phyloP scores from a whole-genome alignment of 2,329 filamentous ascomycete genomes.

The Ceratocystis papillata region DNA sequence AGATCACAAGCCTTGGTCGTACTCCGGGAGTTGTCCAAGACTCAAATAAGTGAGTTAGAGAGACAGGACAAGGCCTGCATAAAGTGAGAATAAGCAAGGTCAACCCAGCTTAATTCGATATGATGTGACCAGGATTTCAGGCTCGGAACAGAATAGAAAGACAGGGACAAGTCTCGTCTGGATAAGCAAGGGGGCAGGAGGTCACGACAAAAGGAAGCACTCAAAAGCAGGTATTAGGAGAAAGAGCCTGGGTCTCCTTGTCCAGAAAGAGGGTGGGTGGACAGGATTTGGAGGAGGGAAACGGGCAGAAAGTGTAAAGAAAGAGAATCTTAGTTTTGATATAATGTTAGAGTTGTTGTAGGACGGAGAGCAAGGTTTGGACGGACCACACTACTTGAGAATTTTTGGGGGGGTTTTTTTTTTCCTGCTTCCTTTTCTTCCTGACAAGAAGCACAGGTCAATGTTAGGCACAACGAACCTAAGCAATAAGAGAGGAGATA shows the following conservation, averaged over 20 bases:
- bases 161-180: not conserved
- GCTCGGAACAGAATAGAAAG: conserved; percentile 19
- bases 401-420: not conserved
- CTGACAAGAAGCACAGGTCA: conserved; percentile 13
- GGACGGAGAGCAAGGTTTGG: conserved; percentile 8
- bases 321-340: not conserved
- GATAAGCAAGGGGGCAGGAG: conserved; percentile 15
- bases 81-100: conserved; percentile 18
- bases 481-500: not conserved
- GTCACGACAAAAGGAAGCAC: conserved; percentile 12
- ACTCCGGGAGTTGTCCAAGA: conserved; percentile 23
- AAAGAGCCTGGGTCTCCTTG: conserved; percentile 13
- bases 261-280: not conserved
- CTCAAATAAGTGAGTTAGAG: conserved; percentile 17
- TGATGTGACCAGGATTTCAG: conserved; percentile 18
- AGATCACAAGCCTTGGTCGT: conserved; percentile 20
- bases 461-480: not conserved
- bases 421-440: not conserved
- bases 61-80: conserved; percentile 8
- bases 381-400: conserved; percentile 8
- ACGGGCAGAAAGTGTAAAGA: not conserved
- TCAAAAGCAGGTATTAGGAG: conserved; percentile 12
- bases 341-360: not conserved
- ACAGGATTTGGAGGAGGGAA: not conserved
- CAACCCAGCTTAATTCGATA: conserved; percentile 7